phyloP scores from a whole-genome alignment of 805 yeast species.

The Yarrowia phangngaensis region DNA sequence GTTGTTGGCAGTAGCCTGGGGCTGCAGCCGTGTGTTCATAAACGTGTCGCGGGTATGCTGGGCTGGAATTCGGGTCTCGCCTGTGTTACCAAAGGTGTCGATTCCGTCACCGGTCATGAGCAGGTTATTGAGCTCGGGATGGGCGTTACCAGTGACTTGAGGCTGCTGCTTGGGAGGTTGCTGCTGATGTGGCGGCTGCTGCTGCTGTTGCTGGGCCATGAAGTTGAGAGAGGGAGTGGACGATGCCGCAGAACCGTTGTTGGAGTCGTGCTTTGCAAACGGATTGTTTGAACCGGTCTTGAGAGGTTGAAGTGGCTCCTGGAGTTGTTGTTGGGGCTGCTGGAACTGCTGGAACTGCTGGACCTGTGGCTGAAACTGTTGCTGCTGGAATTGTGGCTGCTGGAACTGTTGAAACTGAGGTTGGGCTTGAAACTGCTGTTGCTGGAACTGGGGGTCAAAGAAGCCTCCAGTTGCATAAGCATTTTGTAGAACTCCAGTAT shows the following conservation, averaged over 20 bases:
- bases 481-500: conserved; percentile 52
- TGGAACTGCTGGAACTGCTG: conserved; percentile 36
- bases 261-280: conserved; percentile 47
- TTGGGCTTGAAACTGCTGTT: conserved; percentile 19
- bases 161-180: conserved; percentile 33
- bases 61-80: conserved; percentile 80
- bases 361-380: conserved; percentile 41
- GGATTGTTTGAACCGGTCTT: conserved; percentile 77
- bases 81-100: conserved; percentile 90
- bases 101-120: conserved; percentile 85
- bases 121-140: conserved; percentile 63
- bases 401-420: conserved; percentile 47
- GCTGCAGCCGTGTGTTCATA: conserved; percentile 66
- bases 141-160: conserved; percentile 30
- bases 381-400: conserved; percentile 63
- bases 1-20: conserved; percentile 36
- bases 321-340: conserved; percentile 50
- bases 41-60: conserved; percentile 84
- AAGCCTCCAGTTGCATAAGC: conserved; percentile 40
- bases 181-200: conserved; percentile 36
- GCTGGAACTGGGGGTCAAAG: conserved; percentile 28
- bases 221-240: conserved; percentile 26
- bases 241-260: conserved; percentile 2
- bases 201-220: conserved; percentile 34
- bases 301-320: conserved; percentile 56